Evolutionary conservation across 139 green algal genomes (phyloP).

Genomic region (Nannochloris sp.): DNA sequence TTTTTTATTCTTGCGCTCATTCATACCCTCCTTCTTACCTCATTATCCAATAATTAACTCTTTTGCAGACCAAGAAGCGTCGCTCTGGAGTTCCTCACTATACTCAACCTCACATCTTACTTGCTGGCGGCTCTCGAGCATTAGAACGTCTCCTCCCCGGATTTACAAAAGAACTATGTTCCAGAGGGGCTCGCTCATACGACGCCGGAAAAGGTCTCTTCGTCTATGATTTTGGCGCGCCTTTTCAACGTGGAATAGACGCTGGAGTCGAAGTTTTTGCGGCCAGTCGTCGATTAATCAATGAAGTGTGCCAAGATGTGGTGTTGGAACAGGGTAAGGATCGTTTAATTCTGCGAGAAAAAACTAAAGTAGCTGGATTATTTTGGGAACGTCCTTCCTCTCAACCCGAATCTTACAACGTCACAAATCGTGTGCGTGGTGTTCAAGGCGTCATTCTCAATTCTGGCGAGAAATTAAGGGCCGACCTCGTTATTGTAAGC

Average conservation of each 20-base stretch:
- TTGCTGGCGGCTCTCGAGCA: neutral
- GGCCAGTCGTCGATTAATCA: neutral
- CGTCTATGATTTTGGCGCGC: neutral
- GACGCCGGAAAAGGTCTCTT: neutral
- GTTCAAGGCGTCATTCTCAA: neutral
- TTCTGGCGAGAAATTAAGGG: neutral
- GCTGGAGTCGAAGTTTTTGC: neutral
- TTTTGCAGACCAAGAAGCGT: neutral
- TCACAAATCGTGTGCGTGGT: no score
- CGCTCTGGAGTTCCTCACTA: neutral
- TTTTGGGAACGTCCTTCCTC: neutral
- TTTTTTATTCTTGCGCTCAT: neutral
- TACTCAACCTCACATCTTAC: neutral
- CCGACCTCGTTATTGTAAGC: conserved; percentile 4
- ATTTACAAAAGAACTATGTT: neutral
- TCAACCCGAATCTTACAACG: neutral
- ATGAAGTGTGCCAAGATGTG: conserved; percentile 6
- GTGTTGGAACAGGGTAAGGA: neutral
- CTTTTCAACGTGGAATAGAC: neutral
- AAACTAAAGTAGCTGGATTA: neutral
- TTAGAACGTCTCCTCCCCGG: neutral
- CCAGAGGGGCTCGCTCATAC: neutral
- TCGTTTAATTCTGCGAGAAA: neutral
- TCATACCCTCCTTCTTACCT: no score
- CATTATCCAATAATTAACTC: no score